Percentiles rank a stretch among this genome's conserved stretches.
These are phyloP conservation scores for Trichocladium antarcticum DNA, from an alignment of 495 filamentous ascomycete species.

Conservation along the genomic window DNA sequence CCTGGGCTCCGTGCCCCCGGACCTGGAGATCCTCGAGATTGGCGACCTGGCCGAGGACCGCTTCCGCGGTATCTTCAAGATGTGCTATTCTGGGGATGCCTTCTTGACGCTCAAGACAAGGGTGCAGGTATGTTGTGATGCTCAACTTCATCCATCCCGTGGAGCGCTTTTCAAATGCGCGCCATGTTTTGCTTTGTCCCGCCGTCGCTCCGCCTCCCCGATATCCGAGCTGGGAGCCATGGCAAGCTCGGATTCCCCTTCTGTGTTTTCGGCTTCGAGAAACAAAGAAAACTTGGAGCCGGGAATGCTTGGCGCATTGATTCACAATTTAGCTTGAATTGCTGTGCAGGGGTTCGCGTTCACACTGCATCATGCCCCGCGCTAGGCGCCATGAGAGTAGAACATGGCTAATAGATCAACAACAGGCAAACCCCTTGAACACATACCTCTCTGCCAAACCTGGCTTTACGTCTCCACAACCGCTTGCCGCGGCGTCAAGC, in stretches of 20 bases:
- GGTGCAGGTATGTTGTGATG: conserved; percentile 56
- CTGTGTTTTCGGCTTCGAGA: background rate
- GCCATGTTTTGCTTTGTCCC: background rate
- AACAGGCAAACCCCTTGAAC: conserved; percentile 83
- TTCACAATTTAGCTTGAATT: conserved; percentile 17
- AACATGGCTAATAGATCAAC: conserved; percentile 39
- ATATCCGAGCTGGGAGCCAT: too few species aligned
- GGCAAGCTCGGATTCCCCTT: background rate
- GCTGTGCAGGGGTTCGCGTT: conserved; percentile 21
- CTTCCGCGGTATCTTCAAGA: conserved; percentile 96
- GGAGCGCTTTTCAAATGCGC: background rate
- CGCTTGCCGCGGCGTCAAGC: conserved; percentile 82
- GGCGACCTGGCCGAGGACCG: conserved; percentile 94
- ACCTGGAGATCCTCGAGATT: conserved; percentile 92
- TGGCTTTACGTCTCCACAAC: conserved; percentile 80
- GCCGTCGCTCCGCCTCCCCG: too few species aligned
- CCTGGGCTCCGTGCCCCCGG: conserved; percentile 80
- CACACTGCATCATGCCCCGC: conserved; percentile 4
- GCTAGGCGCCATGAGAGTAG: conserved; percentile 20
- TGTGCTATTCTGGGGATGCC: conserved; percentile 93
- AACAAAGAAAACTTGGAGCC: background rate
- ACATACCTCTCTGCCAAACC: conserved; percentile 88
- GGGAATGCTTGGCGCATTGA: conserved; percentile 24
- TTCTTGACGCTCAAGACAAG: conserved; percentile 87
- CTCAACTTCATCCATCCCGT: background rate